Evolutionary conservation across 176 grass and related monocot species (phyloP).

Genomic region (Phyllostachys edulis): DNA sequence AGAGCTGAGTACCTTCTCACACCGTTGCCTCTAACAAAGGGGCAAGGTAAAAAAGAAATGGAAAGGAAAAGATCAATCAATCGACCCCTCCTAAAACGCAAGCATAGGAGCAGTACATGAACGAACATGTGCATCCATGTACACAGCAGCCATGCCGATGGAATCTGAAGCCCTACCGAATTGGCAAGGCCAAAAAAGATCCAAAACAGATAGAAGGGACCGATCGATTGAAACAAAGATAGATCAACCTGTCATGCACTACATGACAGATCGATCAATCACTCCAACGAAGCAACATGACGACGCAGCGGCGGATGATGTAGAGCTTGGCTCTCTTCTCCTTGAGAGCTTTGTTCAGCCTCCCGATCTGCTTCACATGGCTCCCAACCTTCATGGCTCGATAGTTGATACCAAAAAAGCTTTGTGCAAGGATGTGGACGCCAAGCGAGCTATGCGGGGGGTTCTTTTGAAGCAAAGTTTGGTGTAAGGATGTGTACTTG

Average conservation of each 20-base stretch:
- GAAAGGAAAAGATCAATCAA: slow-evolving; percentile 20
- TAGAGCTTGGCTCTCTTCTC: slow-evolving; percentile 51
- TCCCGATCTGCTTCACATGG: slow-evolving; percentile 42
- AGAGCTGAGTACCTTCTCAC: not conserved
- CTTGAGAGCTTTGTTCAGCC: slow-evolving; percentile 44
- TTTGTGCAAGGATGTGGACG: not conserved
- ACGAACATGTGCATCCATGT: not conserved
- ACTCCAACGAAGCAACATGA: slow-evolving; percentile 48
- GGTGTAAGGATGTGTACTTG: not conserved
- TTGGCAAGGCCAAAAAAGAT: slow-evolving; percentile 33
- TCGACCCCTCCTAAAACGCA: slow-evolving; percentile 33
- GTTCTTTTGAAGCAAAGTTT: not conserved
- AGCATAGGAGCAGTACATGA: not conserved
- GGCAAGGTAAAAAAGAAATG: slow-evolving; percentile 25
- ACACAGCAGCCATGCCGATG: not conserved
- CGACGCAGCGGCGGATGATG: slow-evolving; percentile 44
- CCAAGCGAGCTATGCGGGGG: slow-evolving; percentile 1
- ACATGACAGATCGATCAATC: slow-evolving; percentile 35
- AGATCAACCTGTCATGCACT: not conserved
- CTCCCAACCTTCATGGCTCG: slow-evolving; percentile 36
- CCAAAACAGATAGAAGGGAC: slow-evolving; percentile 30
- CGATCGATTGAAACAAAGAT: slow-evolving; percentile 12
- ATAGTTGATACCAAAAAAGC: not conserved
- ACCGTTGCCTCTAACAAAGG: slow-evolving; percentile 11
- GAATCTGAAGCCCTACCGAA: slow-evolving; percentile 20